These are phyloP conservation scores for Phyllosticta ampelicida DNA, from an alignment of 2,329 filamentous ascomycete genomes.

Conservation along the genomic window DNA sequence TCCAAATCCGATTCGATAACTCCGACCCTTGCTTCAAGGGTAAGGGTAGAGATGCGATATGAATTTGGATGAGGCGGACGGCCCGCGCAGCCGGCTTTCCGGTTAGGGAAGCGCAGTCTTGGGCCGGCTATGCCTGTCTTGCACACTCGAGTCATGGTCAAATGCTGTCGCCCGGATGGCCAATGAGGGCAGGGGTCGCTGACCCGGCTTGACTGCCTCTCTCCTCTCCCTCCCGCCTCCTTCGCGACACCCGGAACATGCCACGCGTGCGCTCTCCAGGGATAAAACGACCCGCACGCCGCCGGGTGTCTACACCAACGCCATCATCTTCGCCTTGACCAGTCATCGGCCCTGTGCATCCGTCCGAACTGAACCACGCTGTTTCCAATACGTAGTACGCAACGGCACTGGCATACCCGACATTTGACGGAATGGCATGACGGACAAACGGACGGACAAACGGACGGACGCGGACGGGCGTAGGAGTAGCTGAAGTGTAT, in stretches of 20 bases:
- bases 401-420: background rate
- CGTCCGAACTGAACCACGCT: background rate
- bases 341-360: background rate
- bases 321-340: background rate
- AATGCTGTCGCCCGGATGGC: background rate
- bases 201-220: background rate
- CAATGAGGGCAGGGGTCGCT: background rate
- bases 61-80: background rate
- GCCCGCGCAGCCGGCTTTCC: background rate
- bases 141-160: background rate
- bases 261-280: background rate
- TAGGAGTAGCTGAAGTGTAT: background rate
- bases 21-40: slow-evolving; percentile 9
- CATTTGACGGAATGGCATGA: background rate
- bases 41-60: slow-evolving; percentile 9
- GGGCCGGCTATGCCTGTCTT: background rate
- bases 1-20: slow-evolving; percentile 3
- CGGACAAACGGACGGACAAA: background rate
- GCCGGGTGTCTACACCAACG: background rate
- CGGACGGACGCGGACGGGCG: background rate
- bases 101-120: background rate
- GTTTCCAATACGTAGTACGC: background rate
- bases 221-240: background rate
- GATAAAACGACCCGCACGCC: background rate
- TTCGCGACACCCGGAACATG: background rate